phyloP scores from a whole-genome alignment of 139 green algal species.

The Chlamydomonas applanata region DNA sequence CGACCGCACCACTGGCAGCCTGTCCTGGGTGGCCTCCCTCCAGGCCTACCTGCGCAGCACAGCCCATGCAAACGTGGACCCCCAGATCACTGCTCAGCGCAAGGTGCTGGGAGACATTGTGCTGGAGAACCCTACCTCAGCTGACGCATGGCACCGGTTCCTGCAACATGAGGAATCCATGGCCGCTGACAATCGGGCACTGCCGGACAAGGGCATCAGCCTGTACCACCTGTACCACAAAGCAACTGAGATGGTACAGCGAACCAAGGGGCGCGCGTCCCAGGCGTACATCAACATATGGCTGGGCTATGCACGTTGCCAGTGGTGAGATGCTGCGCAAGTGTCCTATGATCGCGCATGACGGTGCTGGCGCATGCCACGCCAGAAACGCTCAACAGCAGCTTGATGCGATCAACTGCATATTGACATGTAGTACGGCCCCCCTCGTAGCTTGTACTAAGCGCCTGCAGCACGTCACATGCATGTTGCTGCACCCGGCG shows the following conservation, averaged over 20 bases:
- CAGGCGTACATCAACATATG: constrained; percentile 71
- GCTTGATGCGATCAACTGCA: too few species aligned
- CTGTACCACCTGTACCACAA: constrained; percentile 71
- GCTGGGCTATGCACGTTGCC: constrained; percentile 72
- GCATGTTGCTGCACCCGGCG: too few species aligned
- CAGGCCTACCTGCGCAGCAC: constrained; percentile 19
- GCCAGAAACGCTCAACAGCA: too few species aligned
- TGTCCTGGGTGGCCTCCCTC: constrained; percentile 29
- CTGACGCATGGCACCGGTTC: constrained; percentile 55
- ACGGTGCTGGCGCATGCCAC: too few species aligned
- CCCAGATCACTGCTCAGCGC: constrained; percentile 8
- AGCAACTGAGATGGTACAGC: constrained; percentile 69
- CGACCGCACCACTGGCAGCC: constrained; percentile 31
- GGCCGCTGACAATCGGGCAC: neutral
- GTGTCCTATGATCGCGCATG: too few species aligned
- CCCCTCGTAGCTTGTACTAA: neutral
- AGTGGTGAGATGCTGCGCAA: constrained; percentile 59
- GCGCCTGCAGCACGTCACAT: neutral
- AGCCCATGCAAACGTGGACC: neutral
- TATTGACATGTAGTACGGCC: neutral
- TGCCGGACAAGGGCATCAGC: neutral
- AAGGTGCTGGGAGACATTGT: constrained; percentile 38
- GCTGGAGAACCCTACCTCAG: constrained; percentile 28
- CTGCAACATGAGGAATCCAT: constrained; percentile 15
- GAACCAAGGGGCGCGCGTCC: constrained; percentile 49